Conservation (phyloP, 176 grass and related monocot genomes). For the Bromus sterilis region DNA sequence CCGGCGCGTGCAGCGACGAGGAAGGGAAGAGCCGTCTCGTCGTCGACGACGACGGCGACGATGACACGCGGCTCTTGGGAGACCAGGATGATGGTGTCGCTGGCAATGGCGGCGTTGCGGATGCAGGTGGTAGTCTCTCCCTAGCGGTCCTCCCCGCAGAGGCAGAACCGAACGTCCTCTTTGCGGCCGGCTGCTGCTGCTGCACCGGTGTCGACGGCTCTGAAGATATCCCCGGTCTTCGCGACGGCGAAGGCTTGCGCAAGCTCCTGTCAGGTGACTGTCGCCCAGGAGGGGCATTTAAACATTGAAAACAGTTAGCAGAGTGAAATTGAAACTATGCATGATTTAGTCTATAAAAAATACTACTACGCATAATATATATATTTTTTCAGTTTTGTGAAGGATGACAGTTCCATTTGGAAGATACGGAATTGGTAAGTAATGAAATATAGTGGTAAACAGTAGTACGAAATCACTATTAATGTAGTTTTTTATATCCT, state of each 20-base stretch:
- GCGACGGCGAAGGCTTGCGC: neutral
- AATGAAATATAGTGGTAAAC: neutral
- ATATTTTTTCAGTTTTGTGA: neutral
- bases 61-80: neutral
- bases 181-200: neutral
- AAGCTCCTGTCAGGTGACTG: constrained; percentile 28
- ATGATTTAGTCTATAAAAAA: neutral
- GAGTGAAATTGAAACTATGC: neutral
- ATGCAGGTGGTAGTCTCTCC: constrained; percentile 8
- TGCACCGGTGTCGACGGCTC: constrained; percentile 34
- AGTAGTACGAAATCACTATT: neutral
- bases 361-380: too few relatives aligned
- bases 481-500: neutral
- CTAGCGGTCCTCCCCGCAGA: constrained; percentile 2
- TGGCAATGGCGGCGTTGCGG: neutral
- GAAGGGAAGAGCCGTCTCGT: constrained; percentile 31
- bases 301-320: neutral
- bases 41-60: neutral
- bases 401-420: neutral
- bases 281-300: neutral
- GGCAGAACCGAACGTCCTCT: constrained; percentile 20
- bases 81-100: neutral
- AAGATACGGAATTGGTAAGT: neutral
- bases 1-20: neutral
- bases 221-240: neutral